Evolutionary conservation across 2,329 filamentous ascomycete species (phyloP).

Genomic region (Bertia moriformis): DNA sequence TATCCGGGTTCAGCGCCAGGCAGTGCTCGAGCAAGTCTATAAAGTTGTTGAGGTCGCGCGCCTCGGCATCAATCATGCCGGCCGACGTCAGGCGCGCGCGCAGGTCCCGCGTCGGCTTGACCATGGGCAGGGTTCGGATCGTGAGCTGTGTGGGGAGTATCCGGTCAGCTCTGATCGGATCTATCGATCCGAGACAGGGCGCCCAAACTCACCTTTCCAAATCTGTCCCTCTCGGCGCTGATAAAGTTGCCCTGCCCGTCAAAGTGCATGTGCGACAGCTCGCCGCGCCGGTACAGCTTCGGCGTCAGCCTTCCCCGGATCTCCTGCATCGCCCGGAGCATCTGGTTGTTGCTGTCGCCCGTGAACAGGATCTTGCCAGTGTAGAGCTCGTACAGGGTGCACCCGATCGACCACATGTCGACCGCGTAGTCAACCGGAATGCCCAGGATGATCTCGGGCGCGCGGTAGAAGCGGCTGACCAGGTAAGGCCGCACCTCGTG

Average conservation of each 20-base stretch:
- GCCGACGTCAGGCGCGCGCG: constrained; percentile 66
- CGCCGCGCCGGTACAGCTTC: constrained; percentile 73
- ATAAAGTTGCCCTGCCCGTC: constrained; percentile 72
- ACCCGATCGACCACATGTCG: constrained; percentile 96
- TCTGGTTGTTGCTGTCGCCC: constrained; percentile 91
- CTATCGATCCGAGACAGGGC: too few species aligned
- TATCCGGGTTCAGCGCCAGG: constrained; percentile 79
- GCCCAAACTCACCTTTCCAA: constrained; percentile 67
- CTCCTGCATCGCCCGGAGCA: constrained; percentile 93
- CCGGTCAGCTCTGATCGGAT: constrained; percentile 6
- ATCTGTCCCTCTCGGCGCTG: constrained; percentile 75
- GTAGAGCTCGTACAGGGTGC: constrained; percentile 91
- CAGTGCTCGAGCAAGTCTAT: constrained; percentile 80
- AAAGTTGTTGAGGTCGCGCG: constrained; percentile 68
- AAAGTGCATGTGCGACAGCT: constrained; percentile 65
- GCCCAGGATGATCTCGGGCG: constrained; percentile 89
- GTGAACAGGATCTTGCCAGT: constrained; percentile 96
- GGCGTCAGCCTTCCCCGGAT: constrained; percentile 82
- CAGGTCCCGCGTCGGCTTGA: constrained; percentile 69
- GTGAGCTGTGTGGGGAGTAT: constrained; percentile 36
- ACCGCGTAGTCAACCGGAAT: constrained; percentile 88
- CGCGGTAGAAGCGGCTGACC: constrained; percentile 91
- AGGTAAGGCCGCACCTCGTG: constrained; percentile 89
- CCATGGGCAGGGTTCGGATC: constrained; percentile 50
- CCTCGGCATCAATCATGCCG: constrained; percentile 59